phyloP scores from a whole-genome alignment of 2,329 filamentous ascomycete genomes.

The Microdochium paspali region DNA sequence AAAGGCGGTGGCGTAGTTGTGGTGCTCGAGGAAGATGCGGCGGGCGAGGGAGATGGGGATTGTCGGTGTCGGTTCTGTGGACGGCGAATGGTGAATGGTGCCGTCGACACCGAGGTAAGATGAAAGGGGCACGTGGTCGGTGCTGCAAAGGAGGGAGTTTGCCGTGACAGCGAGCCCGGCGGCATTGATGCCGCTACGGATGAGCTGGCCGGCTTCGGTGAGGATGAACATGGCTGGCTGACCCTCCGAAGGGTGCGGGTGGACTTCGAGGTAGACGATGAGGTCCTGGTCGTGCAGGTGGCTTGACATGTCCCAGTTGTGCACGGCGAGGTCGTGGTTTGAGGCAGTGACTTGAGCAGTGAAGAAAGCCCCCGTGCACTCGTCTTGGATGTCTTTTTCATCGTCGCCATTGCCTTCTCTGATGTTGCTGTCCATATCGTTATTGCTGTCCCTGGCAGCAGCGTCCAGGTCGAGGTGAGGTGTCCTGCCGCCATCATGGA shows the following conservation, averaged over 20 bases:
- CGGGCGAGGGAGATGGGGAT: slow-evolving; percentile 13
- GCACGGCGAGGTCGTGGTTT: too few relatives aligned
- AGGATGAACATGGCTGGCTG: slow-evolving; percentile 13
- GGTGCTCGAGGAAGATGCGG: slow-evolving; percentile 13
- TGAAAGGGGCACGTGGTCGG: slow-evolving; percentile 11
- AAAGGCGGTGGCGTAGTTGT: slow-evolving; percentile 8
- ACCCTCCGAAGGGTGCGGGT: slow-evolving; percentile 7
- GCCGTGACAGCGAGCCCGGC: slow-evolving; percentile 14
- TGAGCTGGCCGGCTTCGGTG: slow-evolving; percentile 19
- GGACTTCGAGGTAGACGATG: slow-evolving; percentile 17
- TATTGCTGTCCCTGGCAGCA: too few relatives aligned
- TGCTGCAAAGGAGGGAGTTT: slow-evolving; percentile 14
- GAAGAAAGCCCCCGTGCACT: too few relatives aligned
- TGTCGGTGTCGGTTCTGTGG: not conserved
- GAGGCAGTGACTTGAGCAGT: too few relatives aligned
- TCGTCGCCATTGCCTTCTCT: too few relatives aligned
- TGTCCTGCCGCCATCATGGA: slow-evolving; percentile 1
- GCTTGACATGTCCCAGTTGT: slow-evolving; percentile 9
- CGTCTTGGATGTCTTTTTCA: too few relatives aligned
- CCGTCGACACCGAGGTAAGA: slow-evolving; percentile 3
- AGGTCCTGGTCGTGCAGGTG: slow-evolving; percentile 10
- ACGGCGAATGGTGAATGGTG: not conserved
- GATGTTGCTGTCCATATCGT: too few relatives aligned
- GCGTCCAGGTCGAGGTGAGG: too few relatives aligned
- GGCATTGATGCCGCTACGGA: slow-evolving; percentile 17